Percentiles rank a stretch among this genome's conserved stretches.
phyloP scores from a whole-genome alignment of 176 grass and related monocot genomes.

The Rhynchospora pubera region DNA sequence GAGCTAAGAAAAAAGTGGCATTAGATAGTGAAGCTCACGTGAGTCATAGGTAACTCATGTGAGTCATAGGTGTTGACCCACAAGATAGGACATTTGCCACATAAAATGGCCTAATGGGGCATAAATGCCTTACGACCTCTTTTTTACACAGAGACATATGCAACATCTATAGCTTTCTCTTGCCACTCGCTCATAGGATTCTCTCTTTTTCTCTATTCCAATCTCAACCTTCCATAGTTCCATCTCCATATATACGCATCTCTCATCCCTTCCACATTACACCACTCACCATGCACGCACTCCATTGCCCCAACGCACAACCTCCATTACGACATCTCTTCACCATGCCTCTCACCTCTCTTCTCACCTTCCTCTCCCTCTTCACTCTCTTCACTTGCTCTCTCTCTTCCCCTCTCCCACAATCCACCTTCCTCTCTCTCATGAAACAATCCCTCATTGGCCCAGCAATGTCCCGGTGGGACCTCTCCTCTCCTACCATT shows the following conservation, averaged over 20 bases:
- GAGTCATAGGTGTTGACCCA: slow-evolving; percentile 5
- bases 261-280: slow-evolving; percentile 4
- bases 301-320: background rate
- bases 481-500: slow-evolving; percentile 26
- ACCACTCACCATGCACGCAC: background rate
- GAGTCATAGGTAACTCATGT: slow-evolving; percentile 23
- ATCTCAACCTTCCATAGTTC: background rate
- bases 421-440: slow-evolving; percentile 47
- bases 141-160: slow-evolving; percentile 27
- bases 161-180: slow-evolving; percentile 18
- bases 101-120: slow-evolving; percentile 3
- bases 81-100: background rate
- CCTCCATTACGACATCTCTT: background rate
- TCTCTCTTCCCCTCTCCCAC: background rate
- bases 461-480: slow-evolving; percentile 57
- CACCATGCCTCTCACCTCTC: slow-evolving; percentile 7
- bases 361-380: slow-evolving; percentile 5
- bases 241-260: slow-evolving; percentile 3
- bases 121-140: slow-evolving; percentile 33
- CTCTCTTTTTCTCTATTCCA: background rate
- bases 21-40: background rate
- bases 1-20: background rate
- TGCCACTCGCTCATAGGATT: slow-evolving; percentile 14
- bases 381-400: background rate
- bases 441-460: slow-evolving; percentile 62